These are phyloP conservation scores for Macadamia integrifolia DNA, from an alignment of 164 flowering plant genomes.

Conservation along the genomic window DNA sequence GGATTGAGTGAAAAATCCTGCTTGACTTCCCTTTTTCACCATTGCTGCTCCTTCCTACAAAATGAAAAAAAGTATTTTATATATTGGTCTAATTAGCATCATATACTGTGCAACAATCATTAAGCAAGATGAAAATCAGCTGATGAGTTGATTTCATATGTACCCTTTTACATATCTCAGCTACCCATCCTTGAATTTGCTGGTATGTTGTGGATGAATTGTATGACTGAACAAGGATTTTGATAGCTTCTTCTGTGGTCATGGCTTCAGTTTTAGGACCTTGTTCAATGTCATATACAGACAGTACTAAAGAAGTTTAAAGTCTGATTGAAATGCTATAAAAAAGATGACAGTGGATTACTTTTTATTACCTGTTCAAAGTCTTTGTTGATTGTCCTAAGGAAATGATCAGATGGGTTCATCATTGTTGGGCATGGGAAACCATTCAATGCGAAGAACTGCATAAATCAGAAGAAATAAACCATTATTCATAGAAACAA, in stretches of 20 bases:
- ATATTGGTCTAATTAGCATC: no score
- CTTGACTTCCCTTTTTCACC: constrained; percentile 26
- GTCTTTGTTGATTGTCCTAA: constrained; percentile 65
- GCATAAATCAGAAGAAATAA: not conserved
- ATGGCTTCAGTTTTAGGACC: constrained; percentile 19
- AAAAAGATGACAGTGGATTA: not conserved
- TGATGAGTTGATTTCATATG: no score
- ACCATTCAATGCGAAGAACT: constrained; percentile 65
- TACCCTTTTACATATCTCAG: constrained; percentile 28
- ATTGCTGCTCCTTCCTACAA: constrained; percentile 19
- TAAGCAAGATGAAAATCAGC: no score
- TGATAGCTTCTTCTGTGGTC: constrained; percentile 38
- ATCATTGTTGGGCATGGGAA: constrained; percentile 63
- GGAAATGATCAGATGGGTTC: constrained; percentile 82
- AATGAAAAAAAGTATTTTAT: not conserved
- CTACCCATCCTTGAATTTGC: constrained; percentile 21
- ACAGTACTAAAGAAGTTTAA: not conserved
- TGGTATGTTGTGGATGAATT: constrained; percentile 32
- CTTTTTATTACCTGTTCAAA: constrained; percentile 47
- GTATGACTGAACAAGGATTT: constrained; percentile 39
- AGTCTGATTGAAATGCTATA: no score
- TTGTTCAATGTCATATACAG: constrained; percentile 31
- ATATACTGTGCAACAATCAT: no score
- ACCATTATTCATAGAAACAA: not conserved
- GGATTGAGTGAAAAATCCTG: constrained; percentile 32